phyloP scores from a whole-genome alignment of 2,329 filamentous ascomycete species.

The Monosporascus sp. region DNA sequence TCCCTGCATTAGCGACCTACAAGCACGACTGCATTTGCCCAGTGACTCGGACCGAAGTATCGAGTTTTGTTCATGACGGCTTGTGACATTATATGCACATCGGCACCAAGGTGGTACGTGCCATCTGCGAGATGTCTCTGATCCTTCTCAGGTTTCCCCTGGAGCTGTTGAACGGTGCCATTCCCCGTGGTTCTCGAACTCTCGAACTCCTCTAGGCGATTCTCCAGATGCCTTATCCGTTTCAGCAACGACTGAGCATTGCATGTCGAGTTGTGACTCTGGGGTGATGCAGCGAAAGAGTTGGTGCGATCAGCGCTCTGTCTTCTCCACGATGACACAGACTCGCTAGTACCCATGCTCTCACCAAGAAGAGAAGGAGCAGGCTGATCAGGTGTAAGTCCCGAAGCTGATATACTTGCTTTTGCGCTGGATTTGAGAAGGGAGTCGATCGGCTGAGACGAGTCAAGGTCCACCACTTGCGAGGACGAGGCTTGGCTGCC shows the following conservation, averaged over 20 bases:
- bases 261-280: background rate
- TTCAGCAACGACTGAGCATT: background rate
- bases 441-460: conserved; percentile 1
- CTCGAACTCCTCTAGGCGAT: background rate
- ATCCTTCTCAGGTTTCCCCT: background rate
- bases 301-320: background rate
- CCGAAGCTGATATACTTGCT: background rate
- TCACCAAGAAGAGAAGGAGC: background rate
- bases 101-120: conserved; percentile 14
- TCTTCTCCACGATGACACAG: background rate
- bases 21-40: conserved; percentile 39
- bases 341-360: background rate
- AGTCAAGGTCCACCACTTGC: conserved; percentile 1
- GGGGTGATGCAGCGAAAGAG: background rate
- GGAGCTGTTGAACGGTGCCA: background rate
- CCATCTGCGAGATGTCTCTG: conserved; percentile 1
- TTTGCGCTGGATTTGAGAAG: background rate
- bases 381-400: background rate
- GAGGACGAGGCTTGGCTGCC: conserved; percentile 11
- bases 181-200: background rate
- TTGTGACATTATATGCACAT: conserved; percentile 20
- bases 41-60: conserved; percentile 46
- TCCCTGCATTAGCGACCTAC: conserved; percentile 24
- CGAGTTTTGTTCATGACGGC: conserved; percentile 36
- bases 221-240: background rate